Conservation (phyloP, 768 basidiomycete species). For the Lactarius indigo region DNA sequence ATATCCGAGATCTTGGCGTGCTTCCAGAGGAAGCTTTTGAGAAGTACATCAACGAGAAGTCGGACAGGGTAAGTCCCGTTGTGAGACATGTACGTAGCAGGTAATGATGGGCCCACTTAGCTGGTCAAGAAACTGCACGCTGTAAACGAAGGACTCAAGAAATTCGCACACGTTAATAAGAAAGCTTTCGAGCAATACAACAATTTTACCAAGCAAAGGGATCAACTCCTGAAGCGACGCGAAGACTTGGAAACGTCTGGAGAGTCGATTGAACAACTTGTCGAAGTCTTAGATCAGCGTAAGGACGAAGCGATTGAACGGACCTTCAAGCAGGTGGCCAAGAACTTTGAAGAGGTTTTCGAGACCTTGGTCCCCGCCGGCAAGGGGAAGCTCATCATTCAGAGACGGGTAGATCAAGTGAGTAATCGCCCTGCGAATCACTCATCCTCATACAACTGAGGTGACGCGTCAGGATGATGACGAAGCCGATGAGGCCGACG, state of each 20-base stretch:
- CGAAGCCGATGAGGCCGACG: slow-evolving; percentile 67
- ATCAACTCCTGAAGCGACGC: slow-evolving; percentile 80
- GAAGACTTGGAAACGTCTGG: slow-evolving; percentile 92
- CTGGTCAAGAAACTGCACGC: slow-evolving; percentile 89
- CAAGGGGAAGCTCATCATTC: slow-evolving; percentile 86
- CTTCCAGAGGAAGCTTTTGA: slow-evolving; percentile 96
- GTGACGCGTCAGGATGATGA: slow-evolving; percentile 56
- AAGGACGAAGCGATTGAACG: slow-evolving; percentile 99
- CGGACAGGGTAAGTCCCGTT: slow-evolving; percentile 66
- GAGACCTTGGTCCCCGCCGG: slow-evolving; percentile 95
- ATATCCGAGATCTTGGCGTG: slow-evolving; percentile 94
- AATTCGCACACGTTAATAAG: slow-evolving; percentile 98
- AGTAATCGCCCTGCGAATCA: slow-evolving; percentile 18
- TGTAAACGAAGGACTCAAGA: slow-evolving; percentile 90
- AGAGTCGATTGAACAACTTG: slow-evolving; percentile 85
- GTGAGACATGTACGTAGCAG: neutral
- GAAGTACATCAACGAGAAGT: slow-evolving; percentile 84
- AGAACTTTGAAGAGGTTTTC: slow-evolving; percentile 96
- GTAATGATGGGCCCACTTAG: slow-evolving; percentile 39
- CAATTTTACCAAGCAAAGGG: slow-evolving; percentile 96
- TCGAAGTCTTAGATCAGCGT: slow-evolving; percentile 89
- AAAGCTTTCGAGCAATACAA: slow-evolving; percentile 99
- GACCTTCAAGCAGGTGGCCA: slow-evolving; percentile 97
- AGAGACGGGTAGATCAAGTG: slow-evolving; percentile 84
- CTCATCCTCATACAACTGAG: neutral